Evolutionary conservation across 805 yeast genomes (phyloP), one percentile per base, ranked within the genome.

Genomic region (Candida insectalens): DNA sequence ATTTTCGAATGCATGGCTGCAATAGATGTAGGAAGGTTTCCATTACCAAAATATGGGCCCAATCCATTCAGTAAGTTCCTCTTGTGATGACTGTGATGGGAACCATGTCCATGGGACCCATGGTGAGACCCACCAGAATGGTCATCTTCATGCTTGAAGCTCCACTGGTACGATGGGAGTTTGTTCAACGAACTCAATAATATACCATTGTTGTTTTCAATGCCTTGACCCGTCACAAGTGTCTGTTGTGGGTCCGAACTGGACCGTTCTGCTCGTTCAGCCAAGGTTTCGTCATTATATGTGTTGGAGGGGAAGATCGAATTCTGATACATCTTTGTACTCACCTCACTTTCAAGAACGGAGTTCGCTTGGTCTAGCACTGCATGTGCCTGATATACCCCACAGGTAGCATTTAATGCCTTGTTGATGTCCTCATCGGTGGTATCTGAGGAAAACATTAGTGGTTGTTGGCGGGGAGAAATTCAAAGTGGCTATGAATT

Each of bases 141-240:
- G n/a, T 44, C 42, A 25, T 52, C 54, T 19, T 54, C 59, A 35
- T 54, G 54, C 32, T 45, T 51, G 29, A 50, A 46, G 13, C 49
- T 45, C 49, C 57, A 51, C 27, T 53, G 57, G 34, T 59, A 59
- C 13, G 51, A 48, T 6, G 64, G 64, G 12, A 54, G 38, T 34
- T 55, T 57, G 27, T 45, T 47, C 14, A 59, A 36, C 8, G 58
- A 47, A 13, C 39, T 44, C 18, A 57, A 35, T 13, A 56, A 59
- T 3, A 59, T 43, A 7, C 62, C 63, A 3, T 50, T 42, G 36
- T 55, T 59, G 29, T 49, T 45, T 2, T 29, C 34, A n/a, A 59
- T 59, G 4, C 60, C 55, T 38, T 58, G 62, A 8, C 63, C 64
- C 6, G 57, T 46, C 3, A 57, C 37, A 19, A 49, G 25, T 10